Conservation (phyloP, 164 flowering plant genomes). For the Tinospora cordifolia region DNA sequence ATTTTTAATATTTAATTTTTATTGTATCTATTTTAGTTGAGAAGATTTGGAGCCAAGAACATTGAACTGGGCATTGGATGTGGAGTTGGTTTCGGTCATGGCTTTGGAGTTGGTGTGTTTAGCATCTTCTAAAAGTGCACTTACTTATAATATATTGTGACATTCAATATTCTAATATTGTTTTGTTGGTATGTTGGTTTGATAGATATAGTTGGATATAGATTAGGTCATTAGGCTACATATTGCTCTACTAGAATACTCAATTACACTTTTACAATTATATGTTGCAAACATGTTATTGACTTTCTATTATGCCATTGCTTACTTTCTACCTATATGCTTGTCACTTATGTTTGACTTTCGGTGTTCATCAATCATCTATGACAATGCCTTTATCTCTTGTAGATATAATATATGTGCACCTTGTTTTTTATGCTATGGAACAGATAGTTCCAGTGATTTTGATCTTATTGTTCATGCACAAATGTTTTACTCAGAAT, state of each 20-base stretch:
- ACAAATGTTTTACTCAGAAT: background rate
- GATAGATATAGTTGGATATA: too few relatives aligned
- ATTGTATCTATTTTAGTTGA: slow-evolving; percentile 38
- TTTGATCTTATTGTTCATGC: background rate
- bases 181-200: background rate
- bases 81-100: slow-evolving; percentile 94
- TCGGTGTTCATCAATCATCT: background rate
- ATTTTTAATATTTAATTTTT: too few relatives aligned
- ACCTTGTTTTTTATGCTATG: background rate
- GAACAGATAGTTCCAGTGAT: too few relatives aligned
- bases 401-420: background rate
- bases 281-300: background rate
- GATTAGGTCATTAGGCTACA: background rate
- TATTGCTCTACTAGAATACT: background rate
- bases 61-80: slow-evolving; percentile 86
- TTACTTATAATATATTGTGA: background rate
- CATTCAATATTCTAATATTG: background rate
- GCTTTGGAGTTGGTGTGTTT: slow-evolving; percentile 86
- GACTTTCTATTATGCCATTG: background rate
- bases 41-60: slow-evolving; percentile 67
- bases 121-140: background rate
- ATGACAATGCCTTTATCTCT: background rate
- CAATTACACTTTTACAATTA: background rate
- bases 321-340: background rate
- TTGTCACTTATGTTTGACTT: background rate